Percentiles rank a stretch among this genome's conserved stretches.
These are phyloP conservation scores for Daldinia caldariorum DNA, from an alignment of 495 filamentous ascomycete species.

Conservation along the genomic window DNA sequence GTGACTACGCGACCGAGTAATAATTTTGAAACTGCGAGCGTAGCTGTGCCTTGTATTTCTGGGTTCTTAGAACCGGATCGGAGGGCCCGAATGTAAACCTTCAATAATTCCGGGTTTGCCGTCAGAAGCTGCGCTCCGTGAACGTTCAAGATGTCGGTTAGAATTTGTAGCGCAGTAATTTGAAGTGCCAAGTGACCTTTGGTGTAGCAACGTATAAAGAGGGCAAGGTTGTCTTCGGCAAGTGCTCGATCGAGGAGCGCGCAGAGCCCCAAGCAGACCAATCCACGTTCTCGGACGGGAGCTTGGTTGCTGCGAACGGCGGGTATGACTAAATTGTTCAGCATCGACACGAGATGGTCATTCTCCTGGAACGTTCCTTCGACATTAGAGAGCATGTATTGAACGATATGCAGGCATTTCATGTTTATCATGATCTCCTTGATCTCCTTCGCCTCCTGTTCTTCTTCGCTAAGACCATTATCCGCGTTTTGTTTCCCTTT, in stretches of 20 bases:
- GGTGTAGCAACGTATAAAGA: conserved; percentile 95
- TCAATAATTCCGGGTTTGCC: conserved; percentile 69
- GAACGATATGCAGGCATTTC: conserved; percentile 97
- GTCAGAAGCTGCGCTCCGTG: conserved; percentile 79
- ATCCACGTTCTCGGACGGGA: conserved; percentile 87
- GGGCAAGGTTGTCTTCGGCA: conserved; percentile 89
- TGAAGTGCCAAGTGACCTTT: conserved; percentile 92
- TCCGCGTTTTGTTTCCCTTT: conserved; percentile 56
- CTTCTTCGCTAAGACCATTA: conserved; percentile 70
- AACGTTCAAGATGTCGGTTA: conserved; percentile 91
- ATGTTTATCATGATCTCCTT: conserved; percentile 95
- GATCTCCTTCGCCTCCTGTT: conserved; percentile 81
- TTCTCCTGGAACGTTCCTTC: conserved; percentile 85
- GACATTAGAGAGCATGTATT: conserved; percentile 96
- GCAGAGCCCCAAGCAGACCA: conserved; percentile 89
- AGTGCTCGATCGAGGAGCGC: conserved; percentile 90
- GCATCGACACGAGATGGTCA: conserved; percentile 87
- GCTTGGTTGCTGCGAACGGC: conserved; percentile 93
- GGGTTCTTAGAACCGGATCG: conserved; percentile 72
- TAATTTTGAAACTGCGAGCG: conserved; percentile 83
- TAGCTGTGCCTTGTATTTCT: conserved; percentile 83
- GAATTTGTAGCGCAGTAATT: conserved; percentile 86
- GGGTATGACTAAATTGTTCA: conserved; percentile 95
- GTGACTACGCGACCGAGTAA: conserved; percentile 76
- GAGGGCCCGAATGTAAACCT: conserved; percentile 80